Percentiles rank a stretch among this genome's conserved stretches.
Conservation (phyloP, 331 rosid genomes). For the Stylosanthes scabra region DNA sequence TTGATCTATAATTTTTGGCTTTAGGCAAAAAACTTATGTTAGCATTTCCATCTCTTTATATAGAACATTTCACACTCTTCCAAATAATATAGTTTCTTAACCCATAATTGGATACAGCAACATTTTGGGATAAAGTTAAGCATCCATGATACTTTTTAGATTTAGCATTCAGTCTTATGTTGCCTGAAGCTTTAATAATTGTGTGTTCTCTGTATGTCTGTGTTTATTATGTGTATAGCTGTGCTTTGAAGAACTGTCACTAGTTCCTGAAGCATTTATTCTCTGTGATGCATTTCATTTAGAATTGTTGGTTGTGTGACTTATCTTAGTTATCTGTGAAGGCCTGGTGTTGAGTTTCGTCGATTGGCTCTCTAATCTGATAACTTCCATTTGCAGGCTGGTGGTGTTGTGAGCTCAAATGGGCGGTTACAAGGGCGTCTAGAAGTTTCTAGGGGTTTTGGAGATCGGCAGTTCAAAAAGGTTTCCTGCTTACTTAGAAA, state of each 20-base stretch:
- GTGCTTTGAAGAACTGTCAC: too few species aligned
- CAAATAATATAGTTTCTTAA: constrained; percentile 9
- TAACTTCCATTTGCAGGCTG: constrained; percentile 62
- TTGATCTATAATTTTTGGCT: constrained; percentile 21
- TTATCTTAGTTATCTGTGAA: not conserved
- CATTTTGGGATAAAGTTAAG: constrained; percentile 6
- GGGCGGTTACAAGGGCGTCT: constrained; percentile 93
- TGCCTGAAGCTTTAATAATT: constrained; percentile 23
- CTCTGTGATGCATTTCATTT: constrained; percentile 29
- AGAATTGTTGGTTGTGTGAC: constrained; percentile 9
- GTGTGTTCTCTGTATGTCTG: too few species aligned
- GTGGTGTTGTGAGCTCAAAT: constrained; percentile 82
- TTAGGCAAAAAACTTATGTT: constrained; percentile 14
- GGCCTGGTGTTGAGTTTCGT: constrained; percentile 24
- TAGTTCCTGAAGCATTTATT: not conserved
- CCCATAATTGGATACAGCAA: constrained; percentile 13
- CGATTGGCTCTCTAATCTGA: constrained; percentile 30
- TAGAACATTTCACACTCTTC: not conserved
- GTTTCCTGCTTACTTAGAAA: constrained; percentile 41
- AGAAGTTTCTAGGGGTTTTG: constrained; percentile 89
- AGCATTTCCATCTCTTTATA: not conserved
- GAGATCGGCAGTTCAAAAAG: constrained; percentile 93
- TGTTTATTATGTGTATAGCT: too few species aligned
- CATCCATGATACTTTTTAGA: not conserved
- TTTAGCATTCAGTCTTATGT: not conserved